A percentile compares a stretch with the other conserved stretches of the same genome.
phyloP scores from a whole-genome alignment of 768 basidiomycete genomes.

The Rhizopogon salebrosus region DNA sequence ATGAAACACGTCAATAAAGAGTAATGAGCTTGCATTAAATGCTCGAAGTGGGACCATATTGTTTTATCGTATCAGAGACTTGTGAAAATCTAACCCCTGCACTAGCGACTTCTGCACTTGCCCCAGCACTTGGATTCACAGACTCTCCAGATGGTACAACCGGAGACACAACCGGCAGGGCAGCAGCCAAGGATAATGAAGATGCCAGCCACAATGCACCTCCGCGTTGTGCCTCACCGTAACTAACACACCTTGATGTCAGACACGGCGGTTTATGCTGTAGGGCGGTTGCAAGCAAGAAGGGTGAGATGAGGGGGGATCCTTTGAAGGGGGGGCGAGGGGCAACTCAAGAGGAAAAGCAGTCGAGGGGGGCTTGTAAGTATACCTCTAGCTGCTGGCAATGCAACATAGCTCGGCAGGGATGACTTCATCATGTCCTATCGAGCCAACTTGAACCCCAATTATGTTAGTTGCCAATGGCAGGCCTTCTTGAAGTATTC shows the following conservation, averaged over 20 bases:
- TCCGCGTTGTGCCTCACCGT: constrained; percentile 57
- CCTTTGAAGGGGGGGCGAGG: too few species aligned
- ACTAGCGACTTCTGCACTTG: constrained; percentile 30
- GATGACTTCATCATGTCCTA: too few species aligned
- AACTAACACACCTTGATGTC: constrained; percentile 78
- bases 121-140: neutral
- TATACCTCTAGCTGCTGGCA: too few species aligned
- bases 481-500: constrained; percentile 34
- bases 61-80: too few species aligned
- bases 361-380: too few species aligned
- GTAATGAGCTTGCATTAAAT: too few species aligned
- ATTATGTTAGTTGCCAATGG: constrained; percentile 30
- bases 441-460: constrained; percentile 29
- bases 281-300: neutral
- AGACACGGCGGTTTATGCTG: constrained; percentile 87
- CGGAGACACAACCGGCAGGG: neutral
- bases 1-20: too few species aligned
- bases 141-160: neutral
- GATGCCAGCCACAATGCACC: neutral
- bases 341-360: too few species aligned
- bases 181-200: neutral
- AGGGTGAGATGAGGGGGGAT: too few species aligned
- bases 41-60: too few species aligned
- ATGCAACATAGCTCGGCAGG: too few species aligned
- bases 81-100: too few species aligned